Percentiles rank a stretch among this genome's conserved stretches.
phyloP scores from a whole-genome alignment of 1,139 yeast species.

The Candida tetrigidarum region DNA sequence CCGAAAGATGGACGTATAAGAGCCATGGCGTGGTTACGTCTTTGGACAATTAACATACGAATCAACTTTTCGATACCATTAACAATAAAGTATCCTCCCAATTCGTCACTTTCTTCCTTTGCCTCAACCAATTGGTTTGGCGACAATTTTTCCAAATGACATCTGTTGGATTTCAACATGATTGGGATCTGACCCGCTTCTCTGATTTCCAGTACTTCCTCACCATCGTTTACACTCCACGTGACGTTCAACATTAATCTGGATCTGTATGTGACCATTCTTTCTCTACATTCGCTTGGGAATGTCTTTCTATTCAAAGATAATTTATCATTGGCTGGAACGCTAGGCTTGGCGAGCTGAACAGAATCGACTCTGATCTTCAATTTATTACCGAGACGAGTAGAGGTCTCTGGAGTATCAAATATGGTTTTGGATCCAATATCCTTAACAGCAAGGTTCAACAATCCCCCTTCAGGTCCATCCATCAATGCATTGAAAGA shows the following conservation, averaged over 20 bases:
- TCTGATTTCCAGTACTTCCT: slow-evolving; percentile 78
- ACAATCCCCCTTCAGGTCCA: slow-evolving; percentile 81
- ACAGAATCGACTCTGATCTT: slow-evolving; percentile 82
- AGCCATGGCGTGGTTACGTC: slow-evolving; percentile 98
- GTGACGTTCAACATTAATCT: slow-evolving; percentile 75
- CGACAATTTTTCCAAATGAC: slow-evolving; percentile 83
- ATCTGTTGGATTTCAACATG: slow-evolving; percentile 88
- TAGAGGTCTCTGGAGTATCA: slow-evolving; percentile 67
- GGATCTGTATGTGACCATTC: slow-evolving; percentile 77
- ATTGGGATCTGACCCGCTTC: slow-evolving; percentile 93
- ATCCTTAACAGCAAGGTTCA: slow-evolving; percentile 85
- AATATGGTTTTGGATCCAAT: slow-evolving; percentile 86
- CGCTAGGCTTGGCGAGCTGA: slow-evolving; percentile 82
- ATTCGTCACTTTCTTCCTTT: slow-evolving; percentile 93
- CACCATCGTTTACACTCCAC: slow-evolving; percentile 88
- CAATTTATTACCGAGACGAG: slow-evolving; percentile 81
- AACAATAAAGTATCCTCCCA: slow-evolving; percentile 95
- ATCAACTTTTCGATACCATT: slow-evolving; percentile 96
- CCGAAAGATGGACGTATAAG: slow-evolving; percentile 92
- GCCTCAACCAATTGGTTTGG: slow-evolving; percentile 79
- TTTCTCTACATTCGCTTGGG: slow-evolving; percentile 91
- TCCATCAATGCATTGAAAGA: slow-evolving; percentile 95
- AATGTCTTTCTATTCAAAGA: slow-evolving; percentile 80
- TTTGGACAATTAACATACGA: slow-evolving; percentile 97
- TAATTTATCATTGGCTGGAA: slow-evolving; percentile 73